Conservation (phyloP, 306 rosid species). For the Vigna mungo region DNA sequence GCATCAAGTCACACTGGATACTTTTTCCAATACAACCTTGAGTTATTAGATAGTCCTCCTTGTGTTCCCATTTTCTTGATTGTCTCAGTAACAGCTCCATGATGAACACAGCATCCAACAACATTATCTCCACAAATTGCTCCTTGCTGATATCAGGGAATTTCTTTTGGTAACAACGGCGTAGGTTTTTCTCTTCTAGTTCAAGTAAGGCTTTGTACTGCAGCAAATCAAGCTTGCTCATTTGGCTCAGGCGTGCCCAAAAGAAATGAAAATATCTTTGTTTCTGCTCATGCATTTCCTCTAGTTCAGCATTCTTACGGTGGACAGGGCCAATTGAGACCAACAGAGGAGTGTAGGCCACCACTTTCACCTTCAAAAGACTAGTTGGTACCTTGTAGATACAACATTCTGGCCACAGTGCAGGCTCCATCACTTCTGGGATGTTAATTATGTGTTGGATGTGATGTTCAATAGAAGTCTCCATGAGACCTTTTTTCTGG, state of each 20-base stretch:
- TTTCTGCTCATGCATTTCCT: constrained; percentile 50
- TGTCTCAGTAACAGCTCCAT: constrained; percentile 51
- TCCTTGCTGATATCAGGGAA: constrained; percentile 22
- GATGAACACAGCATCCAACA: constrained; percentile 49
- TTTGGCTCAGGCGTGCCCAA: constrained; percentile 25
- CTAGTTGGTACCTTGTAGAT: constrained; percentile 54
- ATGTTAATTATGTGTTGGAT: constrained; percentile 49
- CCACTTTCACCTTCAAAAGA: constrained; percentile 48
- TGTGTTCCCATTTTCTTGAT: neutral
- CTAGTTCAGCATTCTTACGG: constrained; percentile 26
- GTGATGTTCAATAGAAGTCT: constrained; percentile 7
- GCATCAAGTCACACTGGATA: constrained; percentile 47
- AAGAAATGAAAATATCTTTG: constrained; percentile 39
- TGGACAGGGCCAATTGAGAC: constrained; percentile 64
- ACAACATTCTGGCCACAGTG: constrained; percentile 41
- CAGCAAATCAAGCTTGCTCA: neutral
- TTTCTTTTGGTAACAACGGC: constrained; percentile 34
- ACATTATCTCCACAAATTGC: constrained; percentile 40
- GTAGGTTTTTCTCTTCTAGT: constrained; percentile 27
- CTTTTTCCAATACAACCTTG: constrained; percentile 56
- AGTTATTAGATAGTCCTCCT: constrained; percentile 42
- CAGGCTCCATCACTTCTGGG: constrained; percentile 40
- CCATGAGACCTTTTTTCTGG: constrained; percentile 39
- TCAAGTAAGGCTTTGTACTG: constrained; percentile 21
- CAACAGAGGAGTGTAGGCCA: constrained; percentile 52